Evolutionary conservation across 1,284 basidiomycete genomes (phyloP), one percentile per base, ranked within the genome.

Genomic region (Kwoniella shivajii): DNA sequence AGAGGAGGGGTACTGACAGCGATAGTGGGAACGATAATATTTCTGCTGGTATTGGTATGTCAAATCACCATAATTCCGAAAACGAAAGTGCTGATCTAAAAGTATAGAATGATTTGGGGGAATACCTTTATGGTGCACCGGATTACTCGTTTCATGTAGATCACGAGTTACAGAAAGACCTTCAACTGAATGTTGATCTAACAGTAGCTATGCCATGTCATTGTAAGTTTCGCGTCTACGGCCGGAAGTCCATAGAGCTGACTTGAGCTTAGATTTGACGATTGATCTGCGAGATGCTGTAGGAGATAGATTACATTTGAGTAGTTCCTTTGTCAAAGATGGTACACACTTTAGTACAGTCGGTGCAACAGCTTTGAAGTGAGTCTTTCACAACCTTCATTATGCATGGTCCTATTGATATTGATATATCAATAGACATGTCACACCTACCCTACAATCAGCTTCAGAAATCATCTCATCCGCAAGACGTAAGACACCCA

Each of bases 221-320:
- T 77, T 90, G 92, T 95, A 73, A 79, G 90, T 85, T n/a, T 20
- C 20, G 9, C 30, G 9, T 16, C 26, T 18, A 22, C 29, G 16
- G 13, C 16, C 14, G 18, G 14, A 22, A 22, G 24, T 3, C 29
- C 16, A 16, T 20, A n/a, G 18, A 18, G 16, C 0, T 48, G 30
- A 54, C 27, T 6, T 26, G 6, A 13, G n/a, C 18, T 18, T 64
- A 93, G 90, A 82, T 71, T 80, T 99, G 51, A 88, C 86, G 47
- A 86, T 98, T 22, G 95, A 98, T 73, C 78, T 99, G 47, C 82
- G 93, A 49, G 95, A 99, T 75, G 90, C 90, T 0, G 84, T 95
- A 6, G 95, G 95, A 1, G 95, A 99, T 73, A 82, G 93, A 34
- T 73, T 98, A 29, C 90, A 89, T 73, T 83, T 98, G 55, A 92